Evolutionary conservation across 176 grass and related monocot species (phyloP), one percentile per base, ranked within the genome.

Genomic region (Oryza rufipogon): DNA sequence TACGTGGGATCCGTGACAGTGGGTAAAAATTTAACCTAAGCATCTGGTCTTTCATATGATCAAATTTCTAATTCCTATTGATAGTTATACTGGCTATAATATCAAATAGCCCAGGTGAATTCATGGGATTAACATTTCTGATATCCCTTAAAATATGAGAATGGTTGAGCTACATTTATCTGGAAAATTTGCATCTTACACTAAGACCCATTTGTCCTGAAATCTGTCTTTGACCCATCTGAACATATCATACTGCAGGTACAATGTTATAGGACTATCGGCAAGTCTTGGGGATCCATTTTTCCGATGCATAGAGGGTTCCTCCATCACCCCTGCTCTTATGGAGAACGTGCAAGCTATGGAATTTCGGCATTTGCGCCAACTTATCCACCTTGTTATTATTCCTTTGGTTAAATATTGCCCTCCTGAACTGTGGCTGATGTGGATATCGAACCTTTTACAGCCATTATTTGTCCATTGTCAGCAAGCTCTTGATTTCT

Each of bases 291-390:
- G 93, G 68, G 93, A 98, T 52, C 34, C 93, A 87, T 93, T 98
- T 61, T 98, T 93, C 82, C 49, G 74, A 65, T 98, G 74, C 47
- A 63, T 90, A 32, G 93, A 98, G 42, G 61, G 80, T 85, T 80
- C 93, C 58, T 93, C 91, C 90, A 85, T 92, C 42, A 90, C 70
- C 46, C 42, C 90, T 83, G 80, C 96, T 77, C 83, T 98, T 67
- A 87, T 85, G 83, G 96, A 98, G 83, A 95, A 95, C 80, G 69
- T 98, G 22, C 87, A 94, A 92, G 80, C 81, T 71, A 98, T 98
- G 96, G 96, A 98, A 74, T 98, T 94, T 74, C 92, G 96, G 44
- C 96, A 98, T 83, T 75, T 98, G 69, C 93, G 96, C 47, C 89
- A 91, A 87, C 89, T 98, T 81, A 95, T 98, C 60, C 96, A 98